Evolutionary conservation across 805 yeast genomes (phyloP), one percentile per base, ranked within the genome.

Genomic region (Suhomyces canberraensis): DNA sequence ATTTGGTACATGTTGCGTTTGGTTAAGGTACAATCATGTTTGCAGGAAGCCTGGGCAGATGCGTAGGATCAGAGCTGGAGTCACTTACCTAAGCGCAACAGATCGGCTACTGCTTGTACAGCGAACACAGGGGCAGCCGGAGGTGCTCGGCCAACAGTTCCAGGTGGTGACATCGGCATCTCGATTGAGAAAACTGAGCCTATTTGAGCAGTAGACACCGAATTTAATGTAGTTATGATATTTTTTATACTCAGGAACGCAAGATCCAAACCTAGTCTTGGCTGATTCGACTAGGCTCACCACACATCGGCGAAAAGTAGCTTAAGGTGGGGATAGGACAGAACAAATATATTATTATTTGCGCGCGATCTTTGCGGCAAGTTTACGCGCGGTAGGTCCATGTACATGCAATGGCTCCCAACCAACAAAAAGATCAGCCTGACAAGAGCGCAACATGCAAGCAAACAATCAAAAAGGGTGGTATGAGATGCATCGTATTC

Each of bases 381-480:
- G 29, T 13, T 7, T 26, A 26, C 14, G 18, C 29, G 29, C 11
- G 29, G 7, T 6, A 14, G 16, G 14, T 15, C 8, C 27, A 25
- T 14, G 29, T 15, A 8, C 29, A 26, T 16, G 18, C 29, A 14
- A 26, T 11, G 9, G 16, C 18, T 11, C 18, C 4, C 14, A 26
- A 24, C 26, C 26, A 9, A 27, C 16, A 33, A 13, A 18, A 29
- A 18, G 24, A n/a, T 19, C 32, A 19, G 32, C 24, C 16, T 4
- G 15, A 25, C 29, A 26, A 26, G 29, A 24, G 26, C 26, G 26
- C 26, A 24, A 24, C 26, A 24, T 8, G 14, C 26, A 24, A n/a
- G 11, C 13, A 8, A n/a, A 9, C 14, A n/a, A 9, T 24, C 9
- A 24, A 24, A 24, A n/a, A n/a, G 13, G 14, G 26, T 24, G 22